Base-by-base conservation (phyloP, 805 yeast species). In the Suhomyces xylopsoci region DNA sequence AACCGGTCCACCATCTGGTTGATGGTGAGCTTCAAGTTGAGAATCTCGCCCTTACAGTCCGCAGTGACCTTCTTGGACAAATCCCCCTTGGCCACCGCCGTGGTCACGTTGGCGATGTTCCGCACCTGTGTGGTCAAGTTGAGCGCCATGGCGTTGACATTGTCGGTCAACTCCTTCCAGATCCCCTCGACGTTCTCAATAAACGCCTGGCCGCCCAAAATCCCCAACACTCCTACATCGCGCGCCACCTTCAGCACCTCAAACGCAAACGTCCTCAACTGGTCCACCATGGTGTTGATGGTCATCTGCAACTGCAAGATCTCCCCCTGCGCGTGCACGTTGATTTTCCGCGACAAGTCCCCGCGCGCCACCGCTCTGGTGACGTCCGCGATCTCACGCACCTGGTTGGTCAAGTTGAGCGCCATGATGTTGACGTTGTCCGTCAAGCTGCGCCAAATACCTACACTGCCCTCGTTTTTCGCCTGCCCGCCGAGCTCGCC, bases 401-500 rank as follows among this genome's bases (percentile, higher is more conserved):
- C 76, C 57, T 78, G 80, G 54, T 76, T 77, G 0, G 96, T 90
- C 59, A 90, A 78, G 65, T 90, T 90, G 38, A 84, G 76, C 5
- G 96, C 96, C 96, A 90, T 90, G 51, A 87, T 87, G 65, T 90
- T 90, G 59, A 90, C 90, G 60, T 88, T 88, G 62, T 88, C 92
- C 22, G 91, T 87, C 55, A 90, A 80, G 26, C 87, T 84, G 63
- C 90, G 82, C 96, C 96, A 90, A 49, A 88, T 87, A 17, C 97
- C 97, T 7, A 85, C 89, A 0, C 92, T 83, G n/a, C 92, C 93
- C 50, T 84, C 85, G 56, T 85, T 85, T 56, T 85, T 87, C 41
- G 93, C 96, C 64, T 88, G 94, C 38, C 96, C 96, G 59, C 96
- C 96, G 41, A 90, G 77, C 57, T 88, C 88, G 59, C 97, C 97